Base-by-base conservation (phyloP, 2,329 filamentous ascomycete species). In the Laburnicola sp. region DNA sequence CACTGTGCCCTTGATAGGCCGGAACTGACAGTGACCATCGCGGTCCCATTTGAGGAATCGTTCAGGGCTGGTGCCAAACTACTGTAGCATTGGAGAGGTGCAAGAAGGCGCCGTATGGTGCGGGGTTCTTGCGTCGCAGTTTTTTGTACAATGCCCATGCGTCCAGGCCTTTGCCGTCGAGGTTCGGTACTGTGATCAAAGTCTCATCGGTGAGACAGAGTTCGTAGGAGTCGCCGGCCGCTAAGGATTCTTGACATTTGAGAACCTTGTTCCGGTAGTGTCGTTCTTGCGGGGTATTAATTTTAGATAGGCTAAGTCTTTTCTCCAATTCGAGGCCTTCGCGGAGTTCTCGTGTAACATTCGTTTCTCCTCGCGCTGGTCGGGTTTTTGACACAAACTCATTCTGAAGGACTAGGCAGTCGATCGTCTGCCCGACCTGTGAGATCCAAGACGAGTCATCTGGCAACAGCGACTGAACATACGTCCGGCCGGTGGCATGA, bases 1-100 rank as follows among this genome's bases (percentile, higher is more conserved):
- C 26, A 96, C 89, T 0, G 91, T 97, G 43, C 91, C 91, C 75
- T 97, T 97, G 84, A 96, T 96, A 0, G 91, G 91, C 6, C 91
- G 84, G 80, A 96, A 91, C 50, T 86, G 83, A 74, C 86, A 89
- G 30, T 77, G 70, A 0, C 86, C 85, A 1, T 63, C 50, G 28
- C 78, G 75, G 28, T 78, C 76, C 81, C 82, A 87, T 37, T 82
- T 82, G 11, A 96, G 80, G 68, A 96, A 97, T 3, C 91, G 87
- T 74, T 97, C 91, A 0, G 91, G 91, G 9, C 89, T 94, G 66
- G 85, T 87, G 73, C 87, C 88, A 36, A 36, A 94, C 77, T 27
- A 96, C 79, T 0, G 88, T 90, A 3, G 73, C 51, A 5, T 58
- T 63, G 2, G 84, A 83, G 7, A 96, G 80, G 6, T 82, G 83